A percentile compares a stretch with the other conserved stretches of the same genome.
Evolutionary conservation across 2,329 filamentous ascomycete genomes (phyloP).

Genomic region (Coniochaeta hoffmannii): DNA sequence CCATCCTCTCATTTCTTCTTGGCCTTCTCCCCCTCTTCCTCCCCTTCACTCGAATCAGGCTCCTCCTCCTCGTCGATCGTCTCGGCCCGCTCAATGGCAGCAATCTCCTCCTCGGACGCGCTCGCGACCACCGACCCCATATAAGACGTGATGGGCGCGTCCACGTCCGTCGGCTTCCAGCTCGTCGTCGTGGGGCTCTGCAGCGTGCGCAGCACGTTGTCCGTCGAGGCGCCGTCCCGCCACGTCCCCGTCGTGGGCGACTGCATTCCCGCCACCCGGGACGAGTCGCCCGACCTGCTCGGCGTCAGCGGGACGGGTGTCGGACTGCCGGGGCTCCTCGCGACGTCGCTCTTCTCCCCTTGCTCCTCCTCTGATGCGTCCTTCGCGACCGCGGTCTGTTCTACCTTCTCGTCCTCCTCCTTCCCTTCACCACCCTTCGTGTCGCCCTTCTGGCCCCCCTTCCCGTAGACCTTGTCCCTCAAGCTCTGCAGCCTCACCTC

Average conservation of each 20-base stretch:
- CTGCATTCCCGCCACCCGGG: slow-evolving; percentile 27
- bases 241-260: slow-evolving; percentile 38
- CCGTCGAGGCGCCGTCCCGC: slow-evolving; percentile 20
- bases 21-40: slow-evolving; percentile 14
- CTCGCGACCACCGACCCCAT: slow-evolving; percentile 23
- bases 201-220: slow-evolving; percentile 22
- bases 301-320: not conserved
- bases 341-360: slow-evolving; percentile 8
- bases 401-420: slow-evolving; percentile 7
- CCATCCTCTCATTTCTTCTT: slow-evolving; percentile 17
- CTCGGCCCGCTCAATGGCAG: slow-evolving; percentile 30
- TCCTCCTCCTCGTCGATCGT: slow-evolving; percentile 32
- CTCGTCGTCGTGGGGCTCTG: slow-evolving; percentile 30
- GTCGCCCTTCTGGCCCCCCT: slow-evolving; percentile 18
- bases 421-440: slow-evolving; percentile 6
- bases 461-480: slow-evolving; percentile 47
- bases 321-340: slow-evolving; percentile 4
- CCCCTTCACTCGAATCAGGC: slow-evolving; percentile 24
- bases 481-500: slow-evolving; percentile 46
- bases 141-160: slow-evolving; percentile 21
- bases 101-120: slow-evolving; percentile 29
- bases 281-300: not conserved
- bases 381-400: not conserved
- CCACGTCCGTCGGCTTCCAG: slow-evolving; percentile 31
- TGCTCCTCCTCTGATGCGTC: slow-evolving; percentile 10